Conservation (phyloP, 305 asterid genomes). For the Plantago coronopus region DNA sequence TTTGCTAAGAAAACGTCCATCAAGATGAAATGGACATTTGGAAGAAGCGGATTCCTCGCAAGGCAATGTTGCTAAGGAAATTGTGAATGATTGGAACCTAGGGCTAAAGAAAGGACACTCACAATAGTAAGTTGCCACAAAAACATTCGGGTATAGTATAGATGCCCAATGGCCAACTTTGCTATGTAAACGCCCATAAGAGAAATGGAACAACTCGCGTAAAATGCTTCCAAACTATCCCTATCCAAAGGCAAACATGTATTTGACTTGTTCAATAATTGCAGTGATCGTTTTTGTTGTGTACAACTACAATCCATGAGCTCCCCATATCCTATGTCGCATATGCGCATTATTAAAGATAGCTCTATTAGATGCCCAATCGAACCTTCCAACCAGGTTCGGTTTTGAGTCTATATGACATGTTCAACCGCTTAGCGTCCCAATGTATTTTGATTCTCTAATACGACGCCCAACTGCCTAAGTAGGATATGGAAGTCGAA, state of each 20-base stretch:
- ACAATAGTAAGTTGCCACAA: neutral
- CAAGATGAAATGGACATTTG: neutral
- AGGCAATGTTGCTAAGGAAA: neutral
- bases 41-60: neutral
- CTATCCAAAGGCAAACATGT: too few relatives aligned
- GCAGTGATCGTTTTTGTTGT: neutral
- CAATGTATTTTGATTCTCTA: too few relatives aligned
- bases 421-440: too few relatives aligned
- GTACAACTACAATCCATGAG: too few relatives aligned
- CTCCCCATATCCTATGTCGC: neutral
- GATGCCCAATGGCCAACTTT: neutral
- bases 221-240: conserved; percentile 4
- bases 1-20: neutral
- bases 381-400: too few relatives aligned
- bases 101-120: conserved; percentile 3
- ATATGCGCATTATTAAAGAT: too few relatives aligned
- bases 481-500: too few relatives aligned
- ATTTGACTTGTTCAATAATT: neutral
- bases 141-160: neutral
- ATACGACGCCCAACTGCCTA: too few relatives aligned
- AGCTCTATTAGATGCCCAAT: too few relatives aligned
- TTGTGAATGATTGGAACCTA: conserved; percentile 2
- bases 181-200: neutral
- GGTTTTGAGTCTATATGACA: too few relatives aligned
- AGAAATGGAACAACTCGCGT: neutral